Base-by-base conservation (phyloP, 768 basidiomycete species). In the Calocera cornea region DNA sequence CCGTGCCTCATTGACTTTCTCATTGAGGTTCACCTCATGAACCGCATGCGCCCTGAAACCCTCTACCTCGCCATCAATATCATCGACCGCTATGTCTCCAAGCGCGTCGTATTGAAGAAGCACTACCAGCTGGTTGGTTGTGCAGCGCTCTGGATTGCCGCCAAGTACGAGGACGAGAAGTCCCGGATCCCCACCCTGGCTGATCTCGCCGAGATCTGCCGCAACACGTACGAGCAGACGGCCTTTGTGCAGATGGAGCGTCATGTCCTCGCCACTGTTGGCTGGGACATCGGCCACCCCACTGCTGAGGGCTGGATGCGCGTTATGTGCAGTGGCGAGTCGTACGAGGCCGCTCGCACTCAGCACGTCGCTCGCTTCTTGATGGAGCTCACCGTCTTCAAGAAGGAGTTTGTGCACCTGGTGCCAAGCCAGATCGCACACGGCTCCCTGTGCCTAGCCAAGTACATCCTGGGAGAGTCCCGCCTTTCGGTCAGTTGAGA, bases 211-310 rank as follows among this genome's bases (percentile, higher is more conserved):
- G 88, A 93, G 74, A 93, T 97, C 76, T 98, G 97, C 79, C 92
- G 89, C 73, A 88, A 95, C 74, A 92, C 93, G 1, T 98, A 98
- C 77, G 95, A 97, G 75, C 94, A 95, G 77, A 88, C 89, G 1
- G 95, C 95, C 1, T 99, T 99, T 78, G 88, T 97, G 69, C 97
- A 99, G 79, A 97, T 99, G 97, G 97, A 99, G 77, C 89, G 90
- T 2, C 97, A 99, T 74, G 91, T 99, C 65, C 84, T 99, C 41
- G 86, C 89, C 22, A 99, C 97, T 19, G 95, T 98, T 72, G 88
- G 93, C 71, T 99, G 97, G 97, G 86, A 85, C 41, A 83, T 98
- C 64, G 97, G 97, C 10, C 95, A 98, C 75, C 97, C 97, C 16
- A 97, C 97, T 0, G 94, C 97, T 7, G 97, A 99, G 77, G 90